Conservation (phyloP, 2,329 filamentous ascomycete genomes). For the Talaromyces amestolkiae region DNA sequence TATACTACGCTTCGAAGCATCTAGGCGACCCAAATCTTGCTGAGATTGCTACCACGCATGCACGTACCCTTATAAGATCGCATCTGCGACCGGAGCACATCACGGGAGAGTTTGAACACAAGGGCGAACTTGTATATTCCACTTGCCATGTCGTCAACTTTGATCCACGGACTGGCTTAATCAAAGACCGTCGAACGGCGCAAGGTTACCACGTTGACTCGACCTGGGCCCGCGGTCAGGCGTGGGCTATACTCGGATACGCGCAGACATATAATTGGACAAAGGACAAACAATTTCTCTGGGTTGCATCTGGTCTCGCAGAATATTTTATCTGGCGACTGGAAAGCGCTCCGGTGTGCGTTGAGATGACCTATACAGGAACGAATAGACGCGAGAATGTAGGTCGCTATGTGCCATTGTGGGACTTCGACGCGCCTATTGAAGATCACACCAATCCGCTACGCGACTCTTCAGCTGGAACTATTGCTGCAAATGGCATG, state of each 20-base stretch:
- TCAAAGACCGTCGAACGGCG: constrained; percentile 23
- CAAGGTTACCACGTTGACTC: constrained; percentile 26
- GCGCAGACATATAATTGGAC: constrained; percentile 45
- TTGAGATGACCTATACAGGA: neutral
- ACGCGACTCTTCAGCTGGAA: constrained; percentile 42
- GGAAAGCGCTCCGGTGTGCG: neutral
- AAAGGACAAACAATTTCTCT: constrained; percentile 28
- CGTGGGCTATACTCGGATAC: constrained; percentile 30
- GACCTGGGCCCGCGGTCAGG: constrained; percentile 27
- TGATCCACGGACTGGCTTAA: constrained; percentile 1
- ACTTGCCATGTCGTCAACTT: neutral
- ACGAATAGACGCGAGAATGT: constrained; percentile 24
- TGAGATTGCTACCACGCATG: constrained; percentile 40
- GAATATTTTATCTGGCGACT: neutral
- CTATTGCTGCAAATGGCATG: constrained; percentile 44
- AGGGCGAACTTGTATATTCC: neutral
- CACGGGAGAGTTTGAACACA: neutral
- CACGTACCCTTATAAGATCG: constrained; percentile 33
- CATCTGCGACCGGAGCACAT: neutral
- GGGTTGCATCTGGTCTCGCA: neutral
- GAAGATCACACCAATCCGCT: constrained; percentile 23
- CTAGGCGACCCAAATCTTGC: constrained; percentile 27
- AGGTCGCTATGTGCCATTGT: constrained; percentile 27
- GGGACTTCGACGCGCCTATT: constrained; percentile 44
- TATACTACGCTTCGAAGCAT: constrained; percentile 37